Evolutionary conservation across 2,329 filamentous ascomycete species (phyloP).

Genomic region (Byssochlamys sp.): DNA sequence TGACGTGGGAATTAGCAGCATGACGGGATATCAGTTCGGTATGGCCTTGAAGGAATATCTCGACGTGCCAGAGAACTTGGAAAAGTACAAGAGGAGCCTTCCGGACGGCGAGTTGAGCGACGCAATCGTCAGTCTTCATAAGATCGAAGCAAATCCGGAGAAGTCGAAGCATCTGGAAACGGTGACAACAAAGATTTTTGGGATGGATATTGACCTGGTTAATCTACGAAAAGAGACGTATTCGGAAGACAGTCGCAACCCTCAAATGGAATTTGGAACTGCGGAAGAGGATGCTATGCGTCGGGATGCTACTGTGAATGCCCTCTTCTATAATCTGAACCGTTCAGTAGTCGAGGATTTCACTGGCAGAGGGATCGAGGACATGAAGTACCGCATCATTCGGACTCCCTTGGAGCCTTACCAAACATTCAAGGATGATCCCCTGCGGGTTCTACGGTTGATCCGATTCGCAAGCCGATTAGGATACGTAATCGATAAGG

Average conservation of each 20-base stretch:
- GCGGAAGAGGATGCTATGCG: slow-evolving; percentile 80
- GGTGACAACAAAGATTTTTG: slow-evolving; percentile 73
- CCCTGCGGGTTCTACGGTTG: slow-evolving; percentile 72
- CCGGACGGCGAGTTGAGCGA: slow-evolving; percentile 45
- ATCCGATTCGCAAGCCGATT: slow-evolving; percentile 84
- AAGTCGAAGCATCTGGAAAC: slow-evolving; percentile 96
- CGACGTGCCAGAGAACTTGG: slow-evolving; percentile 28
- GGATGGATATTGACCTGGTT: slow-evolving; percentile 84
- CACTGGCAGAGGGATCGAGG: slow-evolving; percentile 60
- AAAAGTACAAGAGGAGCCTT: slow-evolving; percentile 38
- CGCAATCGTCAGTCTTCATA: slow-evolving; percentile 68
- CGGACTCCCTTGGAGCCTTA: slow-evolving; percentile 77
- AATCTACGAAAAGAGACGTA: slow-evolving; percentile 91
- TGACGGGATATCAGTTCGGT: slow-evolving; percentile 42
- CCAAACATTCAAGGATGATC: slow-evolving; percentile 90
- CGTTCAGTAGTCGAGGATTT: slow-evolving; percentile 74
- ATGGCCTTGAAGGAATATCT: slow-evolving; percentile 35
- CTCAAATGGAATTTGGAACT: slow-evolving; percentile 86
- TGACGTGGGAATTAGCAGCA: slow-evolving; percentile 40
- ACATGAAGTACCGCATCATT: slow-evolving; percentile 64
- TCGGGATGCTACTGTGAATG: slow-evolving; percentile 87
- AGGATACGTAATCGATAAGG: slow-evolving; percentile 64
- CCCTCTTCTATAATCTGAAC: slow-evolving; percentile 88
- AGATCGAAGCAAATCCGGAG: slow-evolving; percentile 83
- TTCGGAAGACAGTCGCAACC: slow-evolving; percentile 76